Evolutionary conservation across 805 yeast genomes (phyloP).

Genomic region (Jamesozyma lodderae): DNA sequence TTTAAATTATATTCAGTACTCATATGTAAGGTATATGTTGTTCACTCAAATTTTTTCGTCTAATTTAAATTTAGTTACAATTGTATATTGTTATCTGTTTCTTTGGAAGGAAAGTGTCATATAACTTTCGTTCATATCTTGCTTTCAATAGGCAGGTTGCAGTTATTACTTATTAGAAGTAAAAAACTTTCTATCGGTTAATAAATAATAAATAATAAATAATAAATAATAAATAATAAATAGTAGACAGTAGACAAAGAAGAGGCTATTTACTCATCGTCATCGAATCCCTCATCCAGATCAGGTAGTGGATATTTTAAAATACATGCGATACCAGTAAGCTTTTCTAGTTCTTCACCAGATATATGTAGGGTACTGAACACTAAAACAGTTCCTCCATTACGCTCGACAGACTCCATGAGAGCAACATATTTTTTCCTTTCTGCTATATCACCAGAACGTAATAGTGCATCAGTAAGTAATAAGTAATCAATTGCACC

Average conservation of each 20-base stretch:
- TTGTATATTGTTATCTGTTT: too few species aligned
- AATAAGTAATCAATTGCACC: slow-evolving; percentile 72
- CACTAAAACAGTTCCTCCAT: slow-evolving; percentile 70
- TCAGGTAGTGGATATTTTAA: slow-evolving; percentile 77
- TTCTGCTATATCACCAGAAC: slow-evolving; percentile 60
- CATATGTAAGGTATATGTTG: too few species aligned
- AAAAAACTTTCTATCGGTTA: neutral
- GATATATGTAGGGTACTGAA: slow-evolving; percentile 81
- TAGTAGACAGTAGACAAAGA: neutral
- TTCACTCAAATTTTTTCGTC: too few species aligned
- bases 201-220: neutral
- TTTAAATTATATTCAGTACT: neutral
- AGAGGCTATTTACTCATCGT: slow-evolving; percentile 16
- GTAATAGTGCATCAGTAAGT: slow-evolving; percentile 71
- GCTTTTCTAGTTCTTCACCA: slow-evolving; percentile 80
- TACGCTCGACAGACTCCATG: slow-evolving; percentile 54
- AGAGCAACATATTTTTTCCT: slow-evolving; percentile 63
- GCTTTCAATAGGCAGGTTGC: too few species aligned
- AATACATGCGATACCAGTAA: slow-evolving; percentile 87
- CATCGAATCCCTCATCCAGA: slow-evolving; percentile 54
- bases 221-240: neutral
- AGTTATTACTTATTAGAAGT: too few species aligned
- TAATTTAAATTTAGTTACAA: too few species aligned
- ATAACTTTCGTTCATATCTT: neutral
- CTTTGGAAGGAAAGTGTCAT: neutral